Base-by-base conservation (phyloP, 2,329 filamentous ascomycete genomes). In the Cytospora chrysosperma region DNA sequence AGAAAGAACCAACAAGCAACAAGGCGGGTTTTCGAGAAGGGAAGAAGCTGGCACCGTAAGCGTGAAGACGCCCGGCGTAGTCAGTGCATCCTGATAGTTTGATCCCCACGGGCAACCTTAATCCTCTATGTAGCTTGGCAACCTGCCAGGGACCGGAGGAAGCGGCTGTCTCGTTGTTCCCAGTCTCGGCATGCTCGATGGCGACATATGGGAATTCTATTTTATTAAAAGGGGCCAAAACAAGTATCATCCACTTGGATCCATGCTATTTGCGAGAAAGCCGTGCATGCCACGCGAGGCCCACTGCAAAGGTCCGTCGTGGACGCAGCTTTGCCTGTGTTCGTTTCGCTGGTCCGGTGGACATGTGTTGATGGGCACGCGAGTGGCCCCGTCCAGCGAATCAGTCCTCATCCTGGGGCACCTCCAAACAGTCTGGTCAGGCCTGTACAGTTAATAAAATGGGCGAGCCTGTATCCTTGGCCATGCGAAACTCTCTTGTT, bases 181-280 rank as follows among this genome's bases (percentile, higher is more conserved):
- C 51, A 37, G 34, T 49, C 15, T 19, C 49, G 37, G 47, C 37
- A 52, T 19, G 43, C 19, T 55, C 52, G 58, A 55, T 43, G 51
- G 27, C 51, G 34, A 13, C 30, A 40, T 49, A 27, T 61, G n/a
- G 51, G 32, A n/a, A n/a, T n/a, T n/a, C n/a, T n/a, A 49, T 61
- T 34, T 37, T 55, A 55, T 55, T 61, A 61, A 61, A 61, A 61
- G 51, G 58, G 58, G 58, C 37, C 26, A 30, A 15, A 24, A n/a
- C 50, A 55, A 40, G 37, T 61, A 27, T 37, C 58, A 54, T 61
- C 58, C 58, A 61, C 58, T 49, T 61, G 51, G 58, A 55, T 61
- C 58, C 58, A 49, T 55, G 58, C 43, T 24, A 27, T 49, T 21
- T 13, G 26, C 32, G 34, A 47, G 54, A 43, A 43, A 21, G 27